phyloP scores from a whole-genome alignment of 192 early-diverging fungal genomes.

The Rhizophagus prolifer region DNA sequence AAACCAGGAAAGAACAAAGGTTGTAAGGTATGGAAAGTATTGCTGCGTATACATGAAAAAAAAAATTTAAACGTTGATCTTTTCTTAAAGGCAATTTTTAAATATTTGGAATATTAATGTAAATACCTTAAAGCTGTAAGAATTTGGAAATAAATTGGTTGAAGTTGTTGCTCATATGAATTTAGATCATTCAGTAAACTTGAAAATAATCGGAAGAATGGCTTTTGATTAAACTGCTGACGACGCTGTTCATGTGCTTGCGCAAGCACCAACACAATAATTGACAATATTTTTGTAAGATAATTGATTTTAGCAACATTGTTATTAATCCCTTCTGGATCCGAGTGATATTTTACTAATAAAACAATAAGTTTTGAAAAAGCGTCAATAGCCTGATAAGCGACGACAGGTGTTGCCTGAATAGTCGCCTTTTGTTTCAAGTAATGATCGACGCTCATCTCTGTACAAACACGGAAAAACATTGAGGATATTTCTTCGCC shows the following conservation, averaged over 20 bases:
- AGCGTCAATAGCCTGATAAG: constrained; percentile 89
- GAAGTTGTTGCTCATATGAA: constrained; percentile 59
- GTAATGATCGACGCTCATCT: constrained; percentile 78
- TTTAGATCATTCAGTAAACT: constrained; percentile 80
- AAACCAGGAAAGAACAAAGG: constrained; percentile 90
- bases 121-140: constrained; percentile 64
- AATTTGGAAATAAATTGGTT: constrained; percentile 72
- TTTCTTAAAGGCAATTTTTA: too few species aligned
- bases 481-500: constrained; percentile 74
- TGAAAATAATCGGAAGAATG: constrained; percentile 88
- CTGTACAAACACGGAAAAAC: constrained; percentile 90
- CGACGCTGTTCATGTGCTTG: constrained; percentile 80
- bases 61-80: neutral
- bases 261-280: constrained; percentile 81
- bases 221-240: constrained; percentile 83
- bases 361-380: constrained; percentile 86
- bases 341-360: constrained; percentile 72
- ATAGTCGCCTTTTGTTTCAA: constrained; percentile 57
- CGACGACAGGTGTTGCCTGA: constrained; percentile 45
- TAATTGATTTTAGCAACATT: constrained; percentile 61
- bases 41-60: constrained; percentile 35
- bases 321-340: constrained; percentile 53
- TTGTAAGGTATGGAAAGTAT: constrained; percentile 81
- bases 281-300: constrained; percentile 80
- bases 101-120: neutral